Base-by-base conservation (phyloP, 257 asterid genomes). In the Catharanthus roseus region DNA sequence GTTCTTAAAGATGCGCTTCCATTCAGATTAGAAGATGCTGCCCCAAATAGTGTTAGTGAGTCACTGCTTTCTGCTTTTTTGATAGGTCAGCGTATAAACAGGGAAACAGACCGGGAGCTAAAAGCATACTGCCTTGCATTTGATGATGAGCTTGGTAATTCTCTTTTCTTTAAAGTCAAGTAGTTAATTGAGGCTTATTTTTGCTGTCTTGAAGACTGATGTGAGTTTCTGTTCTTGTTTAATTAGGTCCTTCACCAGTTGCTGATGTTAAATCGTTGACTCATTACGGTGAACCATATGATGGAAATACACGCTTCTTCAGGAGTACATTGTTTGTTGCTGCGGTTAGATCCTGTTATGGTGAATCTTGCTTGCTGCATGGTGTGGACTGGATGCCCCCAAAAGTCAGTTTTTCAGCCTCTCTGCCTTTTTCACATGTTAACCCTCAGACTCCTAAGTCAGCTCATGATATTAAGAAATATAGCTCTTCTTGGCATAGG, bases 321-420 rank as follows among this genome's bases (percentile, higher is more conserved):
- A 87, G 87, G 82, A 93, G 95, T 82, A 93, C 97, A 19, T 88
- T 91, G 68, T 93, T 93, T 82, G 99, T 89, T 75, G 99, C 99
- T 77, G 97, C 99, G 10, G 96, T 93, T 86, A 86, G 99, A 80
- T 93, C 99, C 67, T 91, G 96, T 75, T 93, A 93, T 72, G 96
- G 91, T 44, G 96, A 93, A 89, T 89, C 96, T 78, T 89, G 90
- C 87, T 83, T 91, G 90, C 96, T 93, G 72, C 99, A 93, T 73
- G 99, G 99, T 68, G 95, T 88, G 74, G 99, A 89, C 57, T 93
- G 97, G 97, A 91, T 93, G 96, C 96, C 99, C 39, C 99, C 99
- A 49, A 93, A 93, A 96, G 97, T 93, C 72, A 68, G 41, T 73
- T 26, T n/a, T 47, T 38, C 24, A 45, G 57, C 19, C 57, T 54